A percentile compares a stretch with the other conserved stretches of the same genome.
Evolutionary conservation across 2,329 filamentous ascomycete genomes (phyloP).

Genomic region (Fusarium oxysporum): DNA sequence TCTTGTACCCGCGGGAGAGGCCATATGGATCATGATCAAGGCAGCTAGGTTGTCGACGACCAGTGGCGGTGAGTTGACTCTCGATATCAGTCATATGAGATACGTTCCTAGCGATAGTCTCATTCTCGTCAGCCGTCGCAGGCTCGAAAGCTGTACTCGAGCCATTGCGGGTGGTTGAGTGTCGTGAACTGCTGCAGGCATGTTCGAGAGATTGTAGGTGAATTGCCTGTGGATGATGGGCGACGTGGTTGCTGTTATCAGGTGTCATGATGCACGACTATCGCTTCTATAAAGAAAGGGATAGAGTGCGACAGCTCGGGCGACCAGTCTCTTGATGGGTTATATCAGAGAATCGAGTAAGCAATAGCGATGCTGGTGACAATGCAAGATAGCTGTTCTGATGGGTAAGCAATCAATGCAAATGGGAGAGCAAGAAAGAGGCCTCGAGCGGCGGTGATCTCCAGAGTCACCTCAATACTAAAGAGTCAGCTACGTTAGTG

Average conservation of each 20-base stretch:
- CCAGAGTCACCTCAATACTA: conserved; percentile 6
- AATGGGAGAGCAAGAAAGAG: conserved; percentile 12
- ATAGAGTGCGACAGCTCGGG: not conserved
- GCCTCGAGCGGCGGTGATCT: not conserved
- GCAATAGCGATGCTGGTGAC: not conserved
- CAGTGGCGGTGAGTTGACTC: conserved; percentile 55
- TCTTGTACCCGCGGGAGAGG: conserved; percentile 82
- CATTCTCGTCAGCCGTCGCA: conserved; percentile 50
- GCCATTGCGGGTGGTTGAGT: conserved; percentile 48
- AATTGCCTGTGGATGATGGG: conserved; percentile 59
- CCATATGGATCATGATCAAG: conserved; percentile 82
- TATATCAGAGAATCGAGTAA: conserved; percentile 1
- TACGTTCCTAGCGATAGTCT: conserved; percentile 57
- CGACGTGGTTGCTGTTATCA: conserved; percentile 55
- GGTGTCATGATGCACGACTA: conserved; percentile 52
- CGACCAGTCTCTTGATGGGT: not conserved
- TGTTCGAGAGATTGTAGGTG: conserved; percentile 52
- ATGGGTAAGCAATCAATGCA: conserved; percentile 10
- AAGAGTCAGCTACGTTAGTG: conserved; percentile 11
- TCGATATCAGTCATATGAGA: conserved; percentile 60
- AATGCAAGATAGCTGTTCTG: not conserved
- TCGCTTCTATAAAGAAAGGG: not conserved
- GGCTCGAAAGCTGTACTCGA: conserved; percentile 62
- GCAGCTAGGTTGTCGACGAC: conserved; percentile 52
- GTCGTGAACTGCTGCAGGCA: conserved; percentile 46